Percentiles rank a stretch among this genome's conserved stretches.
Conservation (phyloP, 2,329 filamentous ascomycete species). For the Sporothrix pseudoabietina region DNA sequence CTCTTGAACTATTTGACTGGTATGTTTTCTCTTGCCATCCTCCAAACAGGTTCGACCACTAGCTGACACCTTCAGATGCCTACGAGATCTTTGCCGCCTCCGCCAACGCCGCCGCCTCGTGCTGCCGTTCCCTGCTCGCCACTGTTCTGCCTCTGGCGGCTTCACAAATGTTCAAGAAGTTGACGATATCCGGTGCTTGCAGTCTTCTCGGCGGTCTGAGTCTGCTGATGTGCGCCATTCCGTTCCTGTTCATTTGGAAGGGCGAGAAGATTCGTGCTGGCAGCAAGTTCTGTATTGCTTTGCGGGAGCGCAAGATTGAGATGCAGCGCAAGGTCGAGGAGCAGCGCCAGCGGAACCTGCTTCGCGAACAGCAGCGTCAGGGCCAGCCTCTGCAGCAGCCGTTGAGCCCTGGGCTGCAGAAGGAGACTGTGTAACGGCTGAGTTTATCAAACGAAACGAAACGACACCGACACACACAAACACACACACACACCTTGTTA, state of each 20-base stretch:
- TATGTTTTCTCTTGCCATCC: background rate
- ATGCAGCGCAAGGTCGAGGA: constrained; percentile 47
- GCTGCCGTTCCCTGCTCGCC: constrained; percentile 53
- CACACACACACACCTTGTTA: background rate
- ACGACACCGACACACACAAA: background rate
- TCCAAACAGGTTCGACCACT: background rate
- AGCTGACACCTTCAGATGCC: constrained; percentile 50
- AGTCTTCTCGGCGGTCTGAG: constrained; percentile 56
- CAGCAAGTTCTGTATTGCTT: constrained; percentile 63
- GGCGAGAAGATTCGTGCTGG: constrained; percentile 57
- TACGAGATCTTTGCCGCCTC: constrained; percentile 66
- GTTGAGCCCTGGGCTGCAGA: background rate
- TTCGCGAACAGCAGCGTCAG: background rate
- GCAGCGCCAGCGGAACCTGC: constrained; percentile 36
- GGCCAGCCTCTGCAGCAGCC: constrained; percentile 1
- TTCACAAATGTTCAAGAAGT: constrained; percentile 51
- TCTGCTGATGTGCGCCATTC: constrained; percentile 53
- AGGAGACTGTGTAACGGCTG: constrained; percentile 19
- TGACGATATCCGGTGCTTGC: constrained; percentile 55
- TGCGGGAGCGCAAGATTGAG: constrained; percentile 55
- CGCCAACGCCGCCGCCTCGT: constrained; percentile 55
- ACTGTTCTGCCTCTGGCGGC: constrained; percentile 61
- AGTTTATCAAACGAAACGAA: background rate
- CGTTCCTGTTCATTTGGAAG: constrained; percentile 58
- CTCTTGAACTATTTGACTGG: constrained; percentile 45